Conservation (phyloP, 2,329 filamentous ascomycete species). For the Arthrobotrys conoides region DNA sequence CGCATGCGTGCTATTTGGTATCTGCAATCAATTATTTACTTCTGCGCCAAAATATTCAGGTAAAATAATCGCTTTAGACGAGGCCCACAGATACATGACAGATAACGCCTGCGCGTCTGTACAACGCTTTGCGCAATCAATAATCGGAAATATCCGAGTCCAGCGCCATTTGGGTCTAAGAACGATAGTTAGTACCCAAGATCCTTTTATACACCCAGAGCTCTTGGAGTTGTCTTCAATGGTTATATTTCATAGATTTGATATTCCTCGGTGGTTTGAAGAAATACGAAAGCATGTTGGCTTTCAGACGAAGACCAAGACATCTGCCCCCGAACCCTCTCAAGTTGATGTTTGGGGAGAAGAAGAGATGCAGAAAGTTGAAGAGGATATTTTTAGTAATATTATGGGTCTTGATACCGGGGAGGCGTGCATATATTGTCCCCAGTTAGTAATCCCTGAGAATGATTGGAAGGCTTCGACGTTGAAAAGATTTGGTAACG, state of each 20-base stretch:
- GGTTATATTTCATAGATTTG: conserved; percentile 80
- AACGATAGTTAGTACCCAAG: conserved; percentile 81
- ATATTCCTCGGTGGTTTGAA: conserved; percentile 75
- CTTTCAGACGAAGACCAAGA: not conserved
- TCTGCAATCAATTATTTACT: conserved; percentile 77
- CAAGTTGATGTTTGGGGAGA: not conserved
- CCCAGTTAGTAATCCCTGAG: not conserved
- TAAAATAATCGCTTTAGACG: conserved; percentile 78
- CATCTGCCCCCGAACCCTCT: not conserved
- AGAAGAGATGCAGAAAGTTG: not conserved
- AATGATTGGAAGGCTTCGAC: not conserved
- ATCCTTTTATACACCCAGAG: conserved; percentile 78
- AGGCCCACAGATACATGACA: conserved; percentile 78
- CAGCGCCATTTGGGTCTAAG: conserved; percentile 79
- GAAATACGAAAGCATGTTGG: conserved; percentile 66
- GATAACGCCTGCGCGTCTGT: conserved; percentile 68
- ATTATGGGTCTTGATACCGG: not conserved
- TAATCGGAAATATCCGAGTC: conserved; percentile 77
- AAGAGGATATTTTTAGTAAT: not conserved
- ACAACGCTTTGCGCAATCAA: conserved; percentile 73
- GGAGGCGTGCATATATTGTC: conserved; percentile 23
- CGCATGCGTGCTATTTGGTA: conserved; percentile 80
- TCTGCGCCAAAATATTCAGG: conserved; percentile 68
- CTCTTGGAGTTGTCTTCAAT: conserved; percentile 80
- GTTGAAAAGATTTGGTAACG: conserved; percentile 17